phyloP scores from a whole-genome alignment of 2,329 filamentous ascomycete species.

The Atkinsonella hypoxylon region DNA sequence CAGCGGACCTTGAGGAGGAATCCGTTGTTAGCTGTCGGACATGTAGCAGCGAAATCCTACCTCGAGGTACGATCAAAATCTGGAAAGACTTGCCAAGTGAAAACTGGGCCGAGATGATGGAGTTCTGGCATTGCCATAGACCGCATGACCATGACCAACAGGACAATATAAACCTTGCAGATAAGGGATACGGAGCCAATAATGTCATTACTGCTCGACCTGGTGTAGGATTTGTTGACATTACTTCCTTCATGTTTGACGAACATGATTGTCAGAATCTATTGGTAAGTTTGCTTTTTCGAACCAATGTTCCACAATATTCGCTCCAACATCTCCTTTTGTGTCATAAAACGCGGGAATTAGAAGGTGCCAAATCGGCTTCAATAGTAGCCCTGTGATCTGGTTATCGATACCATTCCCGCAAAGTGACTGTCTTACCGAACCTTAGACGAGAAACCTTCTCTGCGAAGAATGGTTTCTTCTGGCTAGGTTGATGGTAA shows the following conservation, averaged over 20 bases:
- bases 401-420: slow-evolving; percentile 60
- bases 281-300: slow-evolving; percentile 21
- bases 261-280: slow-evolving; percentile 48
- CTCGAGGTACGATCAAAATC: slow-evolving; percentile 25
- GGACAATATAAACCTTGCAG: slow-evolving; percentile 36
- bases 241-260: slow-evolving; percentile 62
- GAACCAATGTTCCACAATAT: no score
- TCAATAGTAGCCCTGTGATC: slow-evolving; percentile 34
- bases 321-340: neutral
- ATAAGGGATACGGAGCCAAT: slow-evolving; percentile 74
- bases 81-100: slow-evolving; percentile 96
- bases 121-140: slow-evolving; percentile 99
- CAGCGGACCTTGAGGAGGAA: slow-evolving; percentile 30
- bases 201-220: slow-evolving; percentile 55
- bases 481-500: slow-evolving; percentile 16
- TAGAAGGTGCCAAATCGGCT: slow-evolving; percentile 53
- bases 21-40: slow-evolving; percentile 31
- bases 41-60: slow-evolving; percentile 28
- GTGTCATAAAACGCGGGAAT: slow-evolving; percentile 19
- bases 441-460: slow-evolving; percentile 25
- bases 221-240: slow-evolving; percentile 67
- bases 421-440: slow-evolving; percentile 35
- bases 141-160: slow-evolving; percentile 47
- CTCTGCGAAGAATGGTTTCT: slow-evolving; percentile 29
- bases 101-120: slow-evolving; percentile 99